phyloP scores from a whole-genome alignment of 495 filamentous ascomycete species.

The Daldinia childiae region DNA sequence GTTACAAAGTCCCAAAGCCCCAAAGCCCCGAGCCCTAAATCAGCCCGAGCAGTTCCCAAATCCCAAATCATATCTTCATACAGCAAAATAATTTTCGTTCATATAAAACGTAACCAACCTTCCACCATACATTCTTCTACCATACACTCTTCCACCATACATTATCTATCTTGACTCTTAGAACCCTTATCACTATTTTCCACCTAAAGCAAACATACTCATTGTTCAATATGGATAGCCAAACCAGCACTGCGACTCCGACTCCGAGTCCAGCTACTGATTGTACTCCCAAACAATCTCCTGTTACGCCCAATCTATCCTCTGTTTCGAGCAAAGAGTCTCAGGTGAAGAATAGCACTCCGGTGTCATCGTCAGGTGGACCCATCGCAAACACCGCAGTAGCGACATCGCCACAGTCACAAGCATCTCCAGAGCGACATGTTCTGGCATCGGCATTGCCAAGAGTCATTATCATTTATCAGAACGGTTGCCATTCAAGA shows the following conservation, averaged over 20 bases:
- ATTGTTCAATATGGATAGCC: not conserved
- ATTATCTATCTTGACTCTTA: not conserved
- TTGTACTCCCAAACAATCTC: not conserved
- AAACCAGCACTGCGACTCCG: not conserved
- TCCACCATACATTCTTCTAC: not conserved
- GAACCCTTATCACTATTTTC: not conserved
- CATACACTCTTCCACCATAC: not conserved
- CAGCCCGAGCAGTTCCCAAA: not conserved
- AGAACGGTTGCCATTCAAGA: not conserved
- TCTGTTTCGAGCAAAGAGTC: not conserved
- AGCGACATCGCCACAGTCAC: not conserved
- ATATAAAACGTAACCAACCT: no score
- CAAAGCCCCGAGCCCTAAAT: not conserved
- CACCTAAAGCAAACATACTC: not conserved
- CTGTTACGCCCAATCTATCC: not conserved
- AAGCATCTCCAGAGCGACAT: not conserved
- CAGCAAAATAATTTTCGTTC: not conserved
- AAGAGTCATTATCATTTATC: not conserved
- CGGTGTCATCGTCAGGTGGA: not conserved
- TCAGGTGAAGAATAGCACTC: not conserved
- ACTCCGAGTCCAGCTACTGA: not conserved
- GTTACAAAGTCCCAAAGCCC: not conserved
- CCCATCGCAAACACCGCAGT: not conserved
- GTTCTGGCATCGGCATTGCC: not conserved
- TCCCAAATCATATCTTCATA: not conserved